Base-by-base conservation (phyloP, 2,329 filamentous ascomycete species). In the Rhinocladiella similis region DNA sequence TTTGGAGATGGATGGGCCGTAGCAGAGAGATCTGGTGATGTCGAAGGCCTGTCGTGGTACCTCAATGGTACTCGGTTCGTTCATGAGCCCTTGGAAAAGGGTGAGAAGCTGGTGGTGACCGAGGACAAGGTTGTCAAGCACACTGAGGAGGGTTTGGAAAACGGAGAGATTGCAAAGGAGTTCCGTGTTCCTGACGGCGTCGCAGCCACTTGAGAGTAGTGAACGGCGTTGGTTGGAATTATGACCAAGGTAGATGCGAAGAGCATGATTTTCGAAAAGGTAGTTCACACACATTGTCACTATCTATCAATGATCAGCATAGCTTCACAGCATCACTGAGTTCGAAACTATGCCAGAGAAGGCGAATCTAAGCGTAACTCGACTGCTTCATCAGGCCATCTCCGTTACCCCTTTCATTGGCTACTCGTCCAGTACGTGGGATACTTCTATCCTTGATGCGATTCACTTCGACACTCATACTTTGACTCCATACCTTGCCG, bases 1-100 rank as follows among this genome's bases (percentile, higher is more conserved):
- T 76, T 80, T 72, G 78, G 77, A 1, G 78, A 79, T 65, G 77
- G 78, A 1, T 74, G 74, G 62, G 75, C 74, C 1, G 47, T 47
- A 7, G 65, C 60, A 3, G 66, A 68, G 58, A 18, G 59, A 25
- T 46, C 27, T 3, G 48, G 47, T 19, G 59, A 63, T 33, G 50
- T 55, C 2, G 61, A 63, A 47, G 56, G 62, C 16, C 39, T 61
- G 46, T 56, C 52, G 16, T 64, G 65, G 65, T 62, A 61, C 62
- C 51, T 62, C 47, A 57, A 66, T 54, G 54, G 57, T 46, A 64
- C 60, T 1, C 46, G 38, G 18, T 63, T 64, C 51, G 25, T 47
- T 22, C 60, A 64, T 43, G 53, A 61, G 19, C 42, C 53, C 2
- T 13, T 62, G 41, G 48, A 50, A n/a, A 48, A 59, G 36, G 47